These are phyloP conservation scores for Saturnispora diversa DNA, from an alignment of 805 yeast species.

Conservation along the genomic window DNA sequence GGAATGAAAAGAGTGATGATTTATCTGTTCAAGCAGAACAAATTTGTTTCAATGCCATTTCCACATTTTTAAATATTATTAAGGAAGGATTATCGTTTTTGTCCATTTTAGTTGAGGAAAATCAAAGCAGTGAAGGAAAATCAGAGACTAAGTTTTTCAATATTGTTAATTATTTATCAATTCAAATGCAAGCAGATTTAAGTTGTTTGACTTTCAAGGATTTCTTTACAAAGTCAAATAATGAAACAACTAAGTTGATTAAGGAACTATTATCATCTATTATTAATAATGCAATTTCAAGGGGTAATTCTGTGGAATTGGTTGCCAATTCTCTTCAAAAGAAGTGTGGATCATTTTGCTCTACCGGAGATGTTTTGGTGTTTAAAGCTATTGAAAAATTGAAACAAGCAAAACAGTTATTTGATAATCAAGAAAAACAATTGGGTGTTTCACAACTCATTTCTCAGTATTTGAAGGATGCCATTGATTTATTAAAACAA, in stretches of 20 bases:
- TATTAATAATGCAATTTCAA: conserved; percentile 77
- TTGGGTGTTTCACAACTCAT: conserved; percentile 36
- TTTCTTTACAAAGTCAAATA: conserved; percentile 63
- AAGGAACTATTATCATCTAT: conserved; percentile 84
- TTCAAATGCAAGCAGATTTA: conserved; percentile 61
- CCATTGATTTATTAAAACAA: conserved; percentile 68
- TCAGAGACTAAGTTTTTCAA: conserved; percentile 40
- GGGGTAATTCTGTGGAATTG: conserved; percentile 89
- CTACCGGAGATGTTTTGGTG: conserved; percentile 85
- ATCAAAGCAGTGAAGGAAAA: conserved; percentile 18
- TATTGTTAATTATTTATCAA: conserved; percentile 58
- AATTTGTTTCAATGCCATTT: conserved; percentile 71
- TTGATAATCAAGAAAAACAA: conserved; percentile 64
- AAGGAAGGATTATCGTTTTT: conserved; percentile 89
- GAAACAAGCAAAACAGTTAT: conserved; percentile 75
- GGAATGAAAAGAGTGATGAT: conserved; percentile 40
- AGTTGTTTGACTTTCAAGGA: conserved; percentile 63
- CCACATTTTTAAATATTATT: conserved; percentile 65
- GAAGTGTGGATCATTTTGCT: conserved; percentile 90
- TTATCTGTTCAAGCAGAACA: conserved; percentile 84
- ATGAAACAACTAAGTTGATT: conserved; percentile 50
- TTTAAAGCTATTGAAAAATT: conserved; percentile 91
- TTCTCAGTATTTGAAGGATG: conserved; percentile 49
- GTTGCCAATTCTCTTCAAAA: conserved; percentile 84
- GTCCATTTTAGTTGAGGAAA: conserved; percentile 71